A percentile compares a stretch with the other conserved stretches of the same genome.
phyloP scores from a whole-genome alignment of 305 asterid species.

The Fraxinus baroniana region DNA sequence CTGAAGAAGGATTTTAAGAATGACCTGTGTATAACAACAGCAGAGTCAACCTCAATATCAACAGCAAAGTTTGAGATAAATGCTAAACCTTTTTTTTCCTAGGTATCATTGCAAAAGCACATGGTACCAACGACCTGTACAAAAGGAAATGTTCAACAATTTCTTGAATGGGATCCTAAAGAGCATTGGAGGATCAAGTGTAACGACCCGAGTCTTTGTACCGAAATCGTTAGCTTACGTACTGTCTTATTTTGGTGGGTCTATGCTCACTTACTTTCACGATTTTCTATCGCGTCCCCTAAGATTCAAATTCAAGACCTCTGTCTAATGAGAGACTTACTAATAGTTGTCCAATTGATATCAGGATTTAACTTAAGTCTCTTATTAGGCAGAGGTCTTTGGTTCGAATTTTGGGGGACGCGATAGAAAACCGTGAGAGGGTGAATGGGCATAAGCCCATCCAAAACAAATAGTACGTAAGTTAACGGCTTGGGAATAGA shows the following conservation, averaged over 20 bases:
- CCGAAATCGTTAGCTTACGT: no score
- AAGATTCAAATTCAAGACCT: no score
- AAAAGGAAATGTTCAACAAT: background rate
- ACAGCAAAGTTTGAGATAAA: slow-evolving; percentile 4
- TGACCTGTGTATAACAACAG: slow-evolving; percentile 2
- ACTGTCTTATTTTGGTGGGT: no score
- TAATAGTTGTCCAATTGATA: no score
- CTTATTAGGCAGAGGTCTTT: background rate
- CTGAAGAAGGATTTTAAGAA: slow-evolving; percentile 1
- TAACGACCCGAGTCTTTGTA: no score
- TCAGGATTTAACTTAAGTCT: background rate
- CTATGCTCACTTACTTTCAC: no score
- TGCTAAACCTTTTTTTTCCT: background rate
- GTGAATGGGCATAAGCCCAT: background rate
- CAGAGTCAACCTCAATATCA: slow-evolving; percentile 12
- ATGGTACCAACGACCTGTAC: background rate
- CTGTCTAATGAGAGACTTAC: no score
- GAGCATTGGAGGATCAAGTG: background rate
- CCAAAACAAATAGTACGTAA: background rate
- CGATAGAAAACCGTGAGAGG: background rate
- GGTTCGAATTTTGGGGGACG: background rate
- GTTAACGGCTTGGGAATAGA: background rate
- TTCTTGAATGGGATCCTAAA: background rate
- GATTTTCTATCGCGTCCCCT: no score
- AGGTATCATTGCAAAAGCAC: slow-evolving; percentile 2